Conservation (phyloP, 139 green algal genomes). For the Haematococcus sp. region DNA sequence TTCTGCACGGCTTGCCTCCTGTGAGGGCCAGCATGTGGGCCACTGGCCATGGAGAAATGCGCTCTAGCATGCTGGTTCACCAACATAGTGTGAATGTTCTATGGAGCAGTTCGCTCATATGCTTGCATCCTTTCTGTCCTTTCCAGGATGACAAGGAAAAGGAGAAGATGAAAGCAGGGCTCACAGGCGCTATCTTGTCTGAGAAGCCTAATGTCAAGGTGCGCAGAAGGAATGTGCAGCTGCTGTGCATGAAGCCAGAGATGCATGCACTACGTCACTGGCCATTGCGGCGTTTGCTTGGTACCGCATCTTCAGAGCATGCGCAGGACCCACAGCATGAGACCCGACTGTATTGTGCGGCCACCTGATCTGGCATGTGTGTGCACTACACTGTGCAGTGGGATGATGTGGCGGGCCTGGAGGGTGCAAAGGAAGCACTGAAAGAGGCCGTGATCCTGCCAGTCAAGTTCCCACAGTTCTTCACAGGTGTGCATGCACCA, state of each 20-base stretch:
- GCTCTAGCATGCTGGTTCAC: too few relatives aligned
- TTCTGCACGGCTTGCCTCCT: too few relatives aligned
- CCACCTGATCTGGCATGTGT: too few relatives aligned
- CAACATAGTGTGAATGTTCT: too few relatives aligned
- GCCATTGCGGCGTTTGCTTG: too few relatives aligned
- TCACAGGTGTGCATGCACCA: slow-evolving; percentile 69
- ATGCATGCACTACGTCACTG: too few relatives aligned
- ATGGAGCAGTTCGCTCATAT: neutral
- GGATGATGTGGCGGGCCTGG: slow-evolving; percentile 97
- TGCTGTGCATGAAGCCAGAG: neutral
- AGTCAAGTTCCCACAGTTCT: slow-evolving; percentile 99
- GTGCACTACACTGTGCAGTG: slow-evolving; percentile 82
- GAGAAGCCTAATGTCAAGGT: slow-evolving; percentile 94
- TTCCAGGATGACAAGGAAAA: slow-evolving; percentile 72
- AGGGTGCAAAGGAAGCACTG: slow-evolving; percentile 94
- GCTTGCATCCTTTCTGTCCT: neutral
- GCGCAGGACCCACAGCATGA: too few relatives aligned
- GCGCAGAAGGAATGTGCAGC: neutral
- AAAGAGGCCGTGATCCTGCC: slow-evolving; percentile 99
- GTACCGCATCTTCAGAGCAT: too few relatives aligned
- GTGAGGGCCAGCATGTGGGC: too few relatives aligned
- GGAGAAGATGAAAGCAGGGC: slow-evolving; percentile 74
- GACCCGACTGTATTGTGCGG: too few relatives aligned
- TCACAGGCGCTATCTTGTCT: slow-evolving; percentile 68
- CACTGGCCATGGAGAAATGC: too few relatives aligned